Evolutionary conservation across 805 yeast genomes (phyloP).

Genomic region (Metschnikowia anglica): DNA sequence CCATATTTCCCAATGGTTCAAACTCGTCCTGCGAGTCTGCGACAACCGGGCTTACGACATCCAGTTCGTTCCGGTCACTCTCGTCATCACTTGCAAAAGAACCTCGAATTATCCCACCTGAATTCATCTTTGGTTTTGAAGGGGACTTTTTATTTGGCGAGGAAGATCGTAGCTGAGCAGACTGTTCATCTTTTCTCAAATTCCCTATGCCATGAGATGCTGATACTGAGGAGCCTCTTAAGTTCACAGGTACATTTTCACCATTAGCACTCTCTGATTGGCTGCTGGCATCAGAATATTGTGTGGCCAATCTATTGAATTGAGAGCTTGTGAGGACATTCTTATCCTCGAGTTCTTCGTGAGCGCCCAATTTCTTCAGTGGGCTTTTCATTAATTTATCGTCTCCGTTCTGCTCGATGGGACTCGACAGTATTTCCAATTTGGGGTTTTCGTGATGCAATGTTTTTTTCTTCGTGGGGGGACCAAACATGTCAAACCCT

Average conservation of each 20-base stretch:
- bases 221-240: not conserved
- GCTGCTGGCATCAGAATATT: conserved; percentile 20
- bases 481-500: not conserved
- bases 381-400: not conserved
- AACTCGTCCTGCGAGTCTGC: conserved; percentile 24
- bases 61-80: conserved; percentile 1
- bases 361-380: not conserved
- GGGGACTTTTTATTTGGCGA: conserved; percentile 2
- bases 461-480: conserved; percentile 5
- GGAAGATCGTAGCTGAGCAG: conserved; percentile 2
- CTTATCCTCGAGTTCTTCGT: not conserved
- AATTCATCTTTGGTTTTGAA: not conserved
- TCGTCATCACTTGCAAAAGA: conserved; percentile 12
- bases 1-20: conserved; percentile 16
- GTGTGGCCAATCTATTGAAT: conserved; percentile 23
- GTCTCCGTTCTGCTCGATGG: conserved; percentile 9
- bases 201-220: not conserved
- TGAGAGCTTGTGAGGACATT: conserved; percentile 21
- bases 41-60: conserved; percentile 1
- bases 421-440: conserved; percentile 18
- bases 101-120: not conserved
- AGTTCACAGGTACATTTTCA: not conserved
- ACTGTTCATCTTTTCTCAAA: not conserved
- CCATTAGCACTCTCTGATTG: conserved; percentile 6
- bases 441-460: not conserved